phyloP scores from a whole-genome alignment of 1,139 yeast species.

The Ogataea hybrid region DNA sequence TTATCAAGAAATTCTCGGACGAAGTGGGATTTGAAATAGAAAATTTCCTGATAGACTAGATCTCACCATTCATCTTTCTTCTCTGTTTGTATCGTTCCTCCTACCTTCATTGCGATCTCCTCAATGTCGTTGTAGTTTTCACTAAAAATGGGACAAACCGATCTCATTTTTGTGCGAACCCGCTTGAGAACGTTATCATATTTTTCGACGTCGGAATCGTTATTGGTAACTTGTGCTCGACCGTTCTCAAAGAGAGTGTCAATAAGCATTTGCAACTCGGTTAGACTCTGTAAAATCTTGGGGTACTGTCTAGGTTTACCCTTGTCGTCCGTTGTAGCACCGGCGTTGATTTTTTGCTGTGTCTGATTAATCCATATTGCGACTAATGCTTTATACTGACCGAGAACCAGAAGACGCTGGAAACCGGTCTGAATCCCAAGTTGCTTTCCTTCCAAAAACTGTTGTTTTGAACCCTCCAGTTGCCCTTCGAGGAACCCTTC shows the following conservation, averaged over 20 bases:
- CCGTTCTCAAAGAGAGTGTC: slow-evolving; percentile 22
- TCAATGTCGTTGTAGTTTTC: slow-evolving; percentile 25
- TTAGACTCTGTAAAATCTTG: slow-evolving; percentile 11
- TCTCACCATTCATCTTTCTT: slow-evolving; percentile 30
- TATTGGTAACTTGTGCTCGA: slow-evolving; percentile 22
- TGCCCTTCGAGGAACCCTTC: slow-evolving; percentile 50
- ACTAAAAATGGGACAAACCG: slow-evolving; percentile 24
- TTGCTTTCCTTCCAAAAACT: slow-evolving; percentile 50
- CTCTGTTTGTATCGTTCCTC: slow-evolving; percentile 26
- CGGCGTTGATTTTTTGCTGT: slow-evolving; percentile 6
- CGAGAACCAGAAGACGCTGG: slow-evolving; percentile 50
- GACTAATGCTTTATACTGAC: slow-evolving; percentile 43
- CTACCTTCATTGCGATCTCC: slow-evolving; percentile 16
- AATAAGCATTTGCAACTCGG: slow-evolving; percentile 17
- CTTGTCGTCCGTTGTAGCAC: slow-evolving; percentile 7
- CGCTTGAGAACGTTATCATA: slow-evolving; percentile 26
- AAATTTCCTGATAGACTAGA: slow-evolving; percentile 38
- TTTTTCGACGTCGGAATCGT: slow-evolving; percentile 24
- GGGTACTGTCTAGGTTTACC: slow-evolving; percentile 11
- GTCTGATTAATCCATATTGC: slow-evolving; percentile 34
- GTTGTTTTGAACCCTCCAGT: slow-evolving; percentile 40
- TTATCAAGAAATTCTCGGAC: slow-evolving; percentile 42
- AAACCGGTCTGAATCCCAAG: slow-evolving; percentile 60
- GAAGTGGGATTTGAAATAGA: slow-evolving; percentile 48
- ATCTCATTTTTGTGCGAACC: slow-evolving; percentile 25